Evolutionary conservation across 2,329 filamentous ascomycete genomes (phyloP), one percentile per base, ranked within the genome.

Genomic region (Raffaelea arxii): DNA sequence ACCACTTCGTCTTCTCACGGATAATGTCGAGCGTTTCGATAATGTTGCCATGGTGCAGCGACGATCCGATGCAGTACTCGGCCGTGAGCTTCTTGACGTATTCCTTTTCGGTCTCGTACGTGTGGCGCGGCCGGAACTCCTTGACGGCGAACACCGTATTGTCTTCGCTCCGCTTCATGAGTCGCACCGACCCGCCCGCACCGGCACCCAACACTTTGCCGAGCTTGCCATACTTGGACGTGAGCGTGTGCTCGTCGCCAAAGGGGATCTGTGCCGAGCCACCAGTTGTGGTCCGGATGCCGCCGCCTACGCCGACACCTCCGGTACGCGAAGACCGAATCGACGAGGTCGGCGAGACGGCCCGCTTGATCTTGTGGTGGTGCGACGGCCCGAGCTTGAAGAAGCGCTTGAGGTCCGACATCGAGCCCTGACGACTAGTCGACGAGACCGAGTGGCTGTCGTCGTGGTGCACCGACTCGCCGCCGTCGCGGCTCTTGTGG

Each of bases 41-140:
- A 55, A 98, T 89, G 62, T 98, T 98, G 57, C 92, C 91, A 58
- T 98, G 92, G 58, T 97, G 92, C 32, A 98, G 71, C 0, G 92
- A 96, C 3, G 91, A 97, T 12, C 92, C 92, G 55, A 98, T 91
- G 61, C 92, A 98, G 64, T 98, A 98, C 60, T 98, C 92, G 3
- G 92, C 91, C 1, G 92, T 98, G 41, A 98, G 81, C 63, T 98
- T 98, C 67, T 98, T 98, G 55, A 89, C 87, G 59, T 98, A 98
- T 55, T 97, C 92, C 58, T 86, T 88, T 61, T 96, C 86, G 2
- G 84, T 87, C 65, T 98, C 92, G 65, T 96, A 95, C 0, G 85
- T 82, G 65, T 98, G 91, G 27, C 88, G 80, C 46, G 91, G 82
- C 45, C 92, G 76, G 66, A 98, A 98, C 61, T 98, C 91, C 65